Evolutionary conservation across 441 rosid species (phyloP).

Genomic region (Aleurites moluccanus): DNA sequence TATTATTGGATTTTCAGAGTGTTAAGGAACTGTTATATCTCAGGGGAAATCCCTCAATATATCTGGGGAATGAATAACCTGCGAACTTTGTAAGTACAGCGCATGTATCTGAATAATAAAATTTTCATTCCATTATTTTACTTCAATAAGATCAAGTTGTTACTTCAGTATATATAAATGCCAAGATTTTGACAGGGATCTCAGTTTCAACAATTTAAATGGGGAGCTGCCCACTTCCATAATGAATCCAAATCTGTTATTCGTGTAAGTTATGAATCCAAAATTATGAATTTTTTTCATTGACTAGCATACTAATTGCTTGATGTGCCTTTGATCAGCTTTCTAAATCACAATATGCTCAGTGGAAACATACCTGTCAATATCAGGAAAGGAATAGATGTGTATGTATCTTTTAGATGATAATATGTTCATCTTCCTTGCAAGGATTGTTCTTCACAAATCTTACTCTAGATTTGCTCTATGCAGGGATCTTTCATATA

Average conservation of each 20-base stretch:
- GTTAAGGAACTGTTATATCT: conserved; percentile 33
- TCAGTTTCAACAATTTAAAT: conserved; percentile 40
- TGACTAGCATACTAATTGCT: conserved; percentile 11
- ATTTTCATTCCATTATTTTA: too few species aligned
- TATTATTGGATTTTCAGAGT: conserved; percentile 15
- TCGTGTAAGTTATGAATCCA: conserved; percentile 32
- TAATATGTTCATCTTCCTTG: background rate
- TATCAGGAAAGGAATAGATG: conserved; percentile 26
- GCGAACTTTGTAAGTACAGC: conserved; percentile 24
- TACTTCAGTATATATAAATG: background rate
- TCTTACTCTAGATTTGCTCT: too few species aligned
- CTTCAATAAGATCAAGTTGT: background rate
- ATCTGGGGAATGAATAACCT: conserved; percentile 24
- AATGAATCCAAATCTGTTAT: conserved; percentile 1
- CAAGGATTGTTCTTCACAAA: too few species aligned
- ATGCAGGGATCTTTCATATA: too few species aligned
- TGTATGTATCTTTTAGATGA: conserved; percentile 27
- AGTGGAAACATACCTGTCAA: conserved; percentile 37
- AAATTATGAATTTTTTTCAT: background rate
- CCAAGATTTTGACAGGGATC: conserved; percentile 34
- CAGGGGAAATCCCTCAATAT: conserved; percentile 29
- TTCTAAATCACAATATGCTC: conserved; percentile 36
- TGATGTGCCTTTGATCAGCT: conserved; percentile 27
- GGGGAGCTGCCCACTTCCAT: conserved; percentile 33
- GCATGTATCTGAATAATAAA: background rate